Base-by-base conservation (phyloP, 768 basidiomycete genomes). In the Pisolithus tinctorius region DNA sequence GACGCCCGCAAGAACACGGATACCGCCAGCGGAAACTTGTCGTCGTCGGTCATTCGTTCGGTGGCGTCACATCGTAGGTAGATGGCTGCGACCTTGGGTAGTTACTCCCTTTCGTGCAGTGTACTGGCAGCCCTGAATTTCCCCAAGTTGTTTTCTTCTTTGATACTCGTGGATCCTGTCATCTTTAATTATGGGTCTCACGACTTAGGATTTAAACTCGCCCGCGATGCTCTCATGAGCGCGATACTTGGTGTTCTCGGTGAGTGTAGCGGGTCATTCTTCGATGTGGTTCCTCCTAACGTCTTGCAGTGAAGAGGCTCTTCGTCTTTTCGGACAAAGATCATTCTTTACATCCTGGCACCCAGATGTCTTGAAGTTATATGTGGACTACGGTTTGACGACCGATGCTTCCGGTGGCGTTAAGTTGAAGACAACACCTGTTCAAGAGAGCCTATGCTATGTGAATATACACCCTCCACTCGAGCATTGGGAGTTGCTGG, bases 131-230 rank as follows among this genome's bases (percentile, higher is more conserved):
- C 88, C 2, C 58, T 83, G 26, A 73, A 76, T 40, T 70, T 73
- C 51, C 89, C 90, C 0, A 68, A 70, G 1, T 70, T 93, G 6
- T 93, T 92, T 70, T 73, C 81, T 27, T 79, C 80, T 0, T 69
- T 95, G 38, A 68, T 89, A 39, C 75, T 93, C 25, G 66, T 93
- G 27, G 93, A 96, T 62, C 90, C 93, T 0, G 80, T 94, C 62
- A 80, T 88, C 37, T 46, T 55, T 1, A 62, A 59, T 31, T 63
- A 71, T 20, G 16, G 17, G 4, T 29, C 16, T 1, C 7, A 29
- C 20, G 47, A 46, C 10, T 4, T 39, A 34, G 23, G 51, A n/a
- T 23, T 36, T 20, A 34, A 23, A 7, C 50, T 60, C 20, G 56
- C 74, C 1, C 36, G 58, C 1, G 76, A 74, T 6, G 82, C 88